A percentile compares a stretch with the other conserved stretches of the same genome.
phyloP scores from a whole-genome alignment of 2,329 filamentous ascomycete species.

The Colletotrichum simmondsii region DNA sequence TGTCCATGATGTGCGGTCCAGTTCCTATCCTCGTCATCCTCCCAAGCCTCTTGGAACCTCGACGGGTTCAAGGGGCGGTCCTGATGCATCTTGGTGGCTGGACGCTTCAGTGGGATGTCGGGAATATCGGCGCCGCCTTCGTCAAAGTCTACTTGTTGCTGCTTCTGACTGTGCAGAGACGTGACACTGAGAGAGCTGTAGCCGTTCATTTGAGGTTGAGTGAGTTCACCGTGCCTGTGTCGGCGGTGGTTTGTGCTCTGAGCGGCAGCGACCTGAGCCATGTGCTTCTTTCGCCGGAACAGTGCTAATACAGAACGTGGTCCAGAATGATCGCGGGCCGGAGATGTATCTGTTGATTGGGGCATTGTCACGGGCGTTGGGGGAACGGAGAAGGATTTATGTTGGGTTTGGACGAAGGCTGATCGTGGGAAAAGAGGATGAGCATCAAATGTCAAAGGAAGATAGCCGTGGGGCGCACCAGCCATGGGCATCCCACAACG shows the following conservation, averaged over 20 bases:
- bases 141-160: slow-evolving; percentile 3
- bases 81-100: neutral
- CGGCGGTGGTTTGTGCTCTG: slow-evolving; percentile 7
- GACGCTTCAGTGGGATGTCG: slow-evolving; percentile 38
- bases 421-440: neutral
- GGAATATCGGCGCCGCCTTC: slow-evolving; percentile 36
- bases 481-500: slow-evolving; percentile 21
- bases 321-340: neutral
- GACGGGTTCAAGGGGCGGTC: slow-evolving; percentile 13
- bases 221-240: slow-evolving; percentile 23
- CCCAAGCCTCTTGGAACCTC: slow-evolving; percentile 28
- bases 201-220: neutral
- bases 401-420: neutral
- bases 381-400: slow-evolving; percentile 15
- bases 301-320: slow-evolving; percentile 12
- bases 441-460: slow-evolving; percentile 20
- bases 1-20: slow-evolving; percentile 18
- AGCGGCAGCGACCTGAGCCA: slow-evolving; percentile 19
- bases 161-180: neutral
- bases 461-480: slow-evolving; percentile 5
- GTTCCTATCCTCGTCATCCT: slow-evolving; percentile 26
- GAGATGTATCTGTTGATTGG: neutral
- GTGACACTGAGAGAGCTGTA: slow-evolving; percentile 19
- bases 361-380: slow-evolving; percentile 2
- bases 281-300: slow-evolving; percentile 24